Evolutionary conservation across 1,139 yeast genomes (phyloP), one percentile per base, ranked within the genome.

Genomic region (Spencermartinsiella ligniputridi): DNA sequence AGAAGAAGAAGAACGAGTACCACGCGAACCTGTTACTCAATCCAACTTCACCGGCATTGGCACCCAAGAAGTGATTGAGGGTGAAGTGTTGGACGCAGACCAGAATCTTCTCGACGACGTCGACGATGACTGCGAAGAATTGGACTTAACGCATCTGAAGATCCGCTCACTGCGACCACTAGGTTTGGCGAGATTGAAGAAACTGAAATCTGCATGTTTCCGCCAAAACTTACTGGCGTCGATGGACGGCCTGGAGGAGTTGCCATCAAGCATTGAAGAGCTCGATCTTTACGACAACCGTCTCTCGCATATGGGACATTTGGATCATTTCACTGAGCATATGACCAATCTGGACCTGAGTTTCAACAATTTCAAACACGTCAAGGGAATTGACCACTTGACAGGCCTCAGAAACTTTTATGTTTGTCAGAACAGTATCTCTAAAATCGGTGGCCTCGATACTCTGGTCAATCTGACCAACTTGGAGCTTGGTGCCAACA

Each of bases 281-380:
- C 69, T 94, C 52, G 98, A 92, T 62, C 72, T 90, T 30, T 94
- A 94, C 61, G 98, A 94, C 65, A 94, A 94, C 66, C 71, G 96
- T 54, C 84, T 94, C 54, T 80, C 83, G 51, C 97, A 90, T 60
- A 87, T 92, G 44, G 83, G 92, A 13, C 81, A 77, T 54, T 63
- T 88, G 35, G 78, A 76, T 47, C 80, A 79, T 47, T 76, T 88
- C 54, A 66, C 65, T 11, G 29, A 42, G 18, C 74, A 78, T 20
- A 67, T 92, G 58, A 74, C 66, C 47, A 75, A 65, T 44, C 71
- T 94, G 53, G 99, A 94, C 64, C 71, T 94, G 29, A 86, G 96
- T 34, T 94, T 92, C 69, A 94, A 94, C 67, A 86, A 83, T 60
- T 87, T 94, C 60, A 83, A 85, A 58, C 86, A 83, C 62, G 85